Evolutionary conservation across 176 grass and related monocot species (phyloP).

Genomic region (Luzula sylvatica): DNA sequence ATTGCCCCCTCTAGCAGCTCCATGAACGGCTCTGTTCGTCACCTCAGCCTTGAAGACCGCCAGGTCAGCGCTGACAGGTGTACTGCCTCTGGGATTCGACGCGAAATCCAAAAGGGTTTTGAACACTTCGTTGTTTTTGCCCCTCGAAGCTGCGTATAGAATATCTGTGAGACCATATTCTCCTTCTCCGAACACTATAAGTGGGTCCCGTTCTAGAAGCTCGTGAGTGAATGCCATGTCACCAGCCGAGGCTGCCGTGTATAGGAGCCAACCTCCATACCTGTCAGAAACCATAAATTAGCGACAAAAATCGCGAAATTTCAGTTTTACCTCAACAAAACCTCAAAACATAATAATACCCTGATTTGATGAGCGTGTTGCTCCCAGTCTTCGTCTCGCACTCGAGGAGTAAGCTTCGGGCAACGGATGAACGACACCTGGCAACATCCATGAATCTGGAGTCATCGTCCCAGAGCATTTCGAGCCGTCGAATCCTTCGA

Average conservation of each 20-base stretch:
- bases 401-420: constrained; percentile 46
- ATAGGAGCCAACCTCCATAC: constrained; percentile 92
- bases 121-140: constrained; percentile 38
- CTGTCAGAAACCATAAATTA: constrained; percentile 6
- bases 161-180: constrained; percentile 96
- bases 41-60: constrained; percentile 61
- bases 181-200: constrained; percentile 85
- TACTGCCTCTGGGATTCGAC: constrained; percentile 39
- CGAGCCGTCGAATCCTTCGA: constrained; percentile 78
- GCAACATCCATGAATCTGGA: constrained; percentile 39
- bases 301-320: constrained; percentile 9
- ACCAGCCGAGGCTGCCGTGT: constrained; percentile 71
- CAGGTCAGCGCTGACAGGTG: constrained; percentile 9
- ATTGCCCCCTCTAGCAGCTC: constrained; percentile 65
- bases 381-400: constrained; percentile 56
- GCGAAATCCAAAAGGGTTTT: constrained; percentile 58
- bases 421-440: constrained; percentile 39
- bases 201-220: constrained; percentile 56
- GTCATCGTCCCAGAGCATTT: constrained; percentile 87
- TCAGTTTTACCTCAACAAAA: no score
- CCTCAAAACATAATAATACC: constrained; percentile 19
- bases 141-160: constrained; percentile 69
- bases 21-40: constrained; percentile 68
- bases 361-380: constrained; percentile 72
- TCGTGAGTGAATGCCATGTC: constrained; percentile 54